Conservation (phyloP, 108 stramenopile species). For the Aurantiochytrium sp. region DNA sequence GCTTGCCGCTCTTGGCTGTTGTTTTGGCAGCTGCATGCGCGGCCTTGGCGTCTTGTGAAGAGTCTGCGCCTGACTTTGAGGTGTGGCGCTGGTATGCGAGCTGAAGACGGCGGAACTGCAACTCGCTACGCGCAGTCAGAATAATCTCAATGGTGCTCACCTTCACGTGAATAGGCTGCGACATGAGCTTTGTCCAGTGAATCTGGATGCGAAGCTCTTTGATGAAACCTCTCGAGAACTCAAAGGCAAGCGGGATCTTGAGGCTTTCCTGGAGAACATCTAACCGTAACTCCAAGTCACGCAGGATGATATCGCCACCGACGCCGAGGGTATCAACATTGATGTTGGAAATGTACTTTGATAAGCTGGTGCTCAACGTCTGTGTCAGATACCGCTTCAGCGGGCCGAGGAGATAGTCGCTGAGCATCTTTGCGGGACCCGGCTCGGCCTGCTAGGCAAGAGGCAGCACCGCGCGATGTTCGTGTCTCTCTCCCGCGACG, state of each 20-base stretch:
- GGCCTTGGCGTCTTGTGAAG: no score
- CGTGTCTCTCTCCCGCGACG: no score
- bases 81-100: not conserved
- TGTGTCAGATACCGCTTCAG: slow-evolving; percentile 33
- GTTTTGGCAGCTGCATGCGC: no score
- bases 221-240: slow-evolving; percentile 39
- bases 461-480: no score
- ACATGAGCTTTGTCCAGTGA: slow-evolving; percentile 38
- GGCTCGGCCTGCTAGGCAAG: no score
- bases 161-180: slow-evolving; percentile 36
- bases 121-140: slow-evolving; percentile 27
- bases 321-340: slow-evolving; percentile 33
- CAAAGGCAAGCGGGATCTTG: slow-evolving; percentile 35
- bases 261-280: slow-evolving; percentile 38
- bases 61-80: slow-evolving; percentile 8
- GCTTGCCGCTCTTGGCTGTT: no score
- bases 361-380: slow-evolving; percentile 29
- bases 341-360: slow-evolving; percentile 39
- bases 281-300: slow-evolving; percentile 29
- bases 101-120: not conserved
- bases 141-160: slow-evolving; percentile 38
- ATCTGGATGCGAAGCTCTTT: slow-evolving; percentile 39
- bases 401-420: slow-evolving; percentile 30
- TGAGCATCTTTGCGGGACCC: slow-evolving; percentile 19
- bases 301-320: slow-evolving; percentile 32